Evolutionary conservation across 768 basidiomycete species (phyloP).

Genomic region (Tricholoma flavovirens): DNA sequence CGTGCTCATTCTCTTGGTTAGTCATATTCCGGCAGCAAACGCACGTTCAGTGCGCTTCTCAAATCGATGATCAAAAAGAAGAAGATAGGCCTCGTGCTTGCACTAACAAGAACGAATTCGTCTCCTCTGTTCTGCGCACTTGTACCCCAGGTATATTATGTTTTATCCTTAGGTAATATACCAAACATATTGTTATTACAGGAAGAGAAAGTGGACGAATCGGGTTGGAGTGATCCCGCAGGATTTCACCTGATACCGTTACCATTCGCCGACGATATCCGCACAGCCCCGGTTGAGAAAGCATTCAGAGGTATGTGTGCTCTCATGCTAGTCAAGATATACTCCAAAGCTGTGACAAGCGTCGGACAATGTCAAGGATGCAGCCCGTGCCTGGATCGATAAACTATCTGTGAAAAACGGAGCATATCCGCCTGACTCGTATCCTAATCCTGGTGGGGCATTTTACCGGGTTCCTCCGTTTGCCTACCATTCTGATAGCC

Average conservation of each 20-base stretch:
- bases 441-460: slow-evolving; percentile 81
- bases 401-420: slow-evolving; percentile 76
- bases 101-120: slow-evolving; percentile 62
- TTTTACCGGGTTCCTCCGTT: slow-evolving; percentile 2
- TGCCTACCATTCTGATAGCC: neutral
- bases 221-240: slow-evolving; percentile 75
- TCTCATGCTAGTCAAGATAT: neutral
- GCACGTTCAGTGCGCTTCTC: slow-evolving; percentile 85
- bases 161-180: neutral
- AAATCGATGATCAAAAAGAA: slow-evolving; percentile 76
- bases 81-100: slow-evolving; percentile 75
- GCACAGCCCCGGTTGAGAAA: slow-evolving; percentile 65
- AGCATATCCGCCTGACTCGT: slow-evolving; percentile 81
- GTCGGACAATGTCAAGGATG: slow-evolving; percentile 56
- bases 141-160: slow-evolving; percentile 66
- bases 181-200: slow-evolving; percentile 24
- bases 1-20: slow-evolving; percentile 20
- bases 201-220: slow-evolving; percentile 66
- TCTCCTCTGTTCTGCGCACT: slow-evolving; percentile 79
- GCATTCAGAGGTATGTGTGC: slow-evolving; percentile 50
- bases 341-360: slow-evolving; percentile 36
- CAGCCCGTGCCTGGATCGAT: slow-evolving; percentile 69
- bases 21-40: slow-evolving; percentile 84
- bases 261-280: slow-evolving; percentile 95
- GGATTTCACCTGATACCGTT: slow-evolving; percentile 91